Conservation (phyloP, 768 basidiomycete species). For the Suillus hirtellus region DNA sequence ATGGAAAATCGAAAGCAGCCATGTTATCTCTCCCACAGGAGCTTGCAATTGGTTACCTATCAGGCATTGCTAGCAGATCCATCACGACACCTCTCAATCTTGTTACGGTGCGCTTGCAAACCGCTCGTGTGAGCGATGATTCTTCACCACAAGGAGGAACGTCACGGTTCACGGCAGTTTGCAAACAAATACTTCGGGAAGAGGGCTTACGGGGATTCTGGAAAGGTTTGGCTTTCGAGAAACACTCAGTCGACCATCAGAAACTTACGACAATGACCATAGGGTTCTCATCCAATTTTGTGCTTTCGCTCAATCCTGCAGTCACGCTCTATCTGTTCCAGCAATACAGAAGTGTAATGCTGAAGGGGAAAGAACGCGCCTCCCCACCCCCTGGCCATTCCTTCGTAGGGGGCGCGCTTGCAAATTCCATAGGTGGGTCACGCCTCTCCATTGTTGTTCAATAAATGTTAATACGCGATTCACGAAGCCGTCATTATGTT, state of each 20-base stretch:
- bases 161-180: constrained; percentile 21
- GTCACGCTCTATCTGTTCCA: constrained; percentile 58
- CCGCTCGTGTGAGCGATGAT: constrained; percentile 37
- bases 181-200: constrained; percentile 44
- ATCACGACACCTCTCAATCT: constrained; percentile 57
- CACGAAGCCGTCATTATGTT: constrained; percentile 43
- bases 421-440: constrained; percentile 47
- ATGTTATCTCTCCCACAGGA: constrained; percentile 42
- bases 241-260: not conserved
- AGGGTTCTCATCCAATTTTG: constrained; percentile 53
- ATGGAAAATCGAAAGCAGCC: constrained; percentile 26
- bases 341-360: constrained; percentile 42
- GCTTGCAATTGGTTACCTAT: constrained; percentile 53
- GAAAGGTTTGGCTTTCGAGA: constrained; percentile 40
- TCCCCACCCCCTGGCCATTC: constrained; percentile 46
- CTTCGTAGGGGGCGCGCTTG: constrained; percentile 57
- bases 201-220: constrained; percentile 56
- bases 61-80: constrained; percentile 56
- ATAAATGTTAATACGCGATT: not conserved
- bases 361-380: constrained; percentile 22
- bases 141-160: constrained; percentile 15
- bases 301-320: constrained; percentile 57
- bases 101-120: constrained; percentile 56
- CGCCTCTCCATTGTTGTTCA: not conserved
- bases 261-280: constrained; percentile 1